Evolutionary conservation across 73 alveolate genomes (phyloP).

Genomic region (Tetrahymena elliotti): DNA sequence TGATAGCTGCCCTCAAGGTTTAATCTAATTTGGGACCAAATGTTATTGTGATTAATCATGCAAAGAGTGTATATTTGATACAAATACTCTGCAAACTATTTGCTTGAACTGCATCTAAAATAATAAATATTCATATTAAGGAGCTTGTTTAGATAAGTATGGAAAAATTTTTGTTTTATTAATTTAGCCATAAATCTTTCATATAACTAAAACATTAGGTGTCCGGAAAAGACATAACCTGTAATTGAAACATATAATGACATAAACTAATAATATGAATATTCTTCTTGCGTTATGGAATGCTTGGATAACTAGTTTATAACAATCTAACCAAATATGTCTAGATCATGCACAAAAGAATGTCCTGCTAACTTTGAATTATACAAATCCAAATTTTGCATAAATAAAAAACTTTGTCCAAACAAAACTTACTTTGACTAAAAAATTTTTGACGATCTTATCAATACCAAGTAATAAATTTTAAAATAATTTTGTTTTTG

Average conservation of each 20-base stretch:
- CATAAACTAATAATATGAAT: background rate
- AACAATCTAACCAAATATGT: background rate
- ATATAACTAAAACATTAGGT: background rate
- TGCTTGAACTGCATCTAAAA: background rate
- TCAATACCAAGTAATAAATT: background rate
- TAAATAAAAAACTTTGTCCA: background rate
- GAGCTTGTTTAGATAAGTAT: background rate
- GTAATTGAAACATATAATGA: background rate
- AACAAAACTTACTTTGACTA: background rate
- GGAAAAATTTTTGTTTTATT: background rate
- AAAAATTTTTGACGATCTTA: background rate
- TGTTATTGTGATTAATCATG: background rate
- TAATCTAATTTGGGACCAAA: background rate
- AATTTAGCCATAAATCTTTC: background rate
- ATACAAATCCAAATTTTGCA: background rate
- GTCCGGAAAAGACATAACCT: background rate
- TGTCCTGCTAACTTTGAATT: background rate
- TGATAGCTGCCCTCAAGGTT: background rate
- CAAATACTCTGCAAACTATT: background rate
- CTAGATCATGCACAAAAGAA: background rate
- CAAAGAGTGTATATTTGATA: background rate
- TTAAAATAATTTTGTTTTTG: no score
- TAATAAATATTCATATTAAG: background rate
- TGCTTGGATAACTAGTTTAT: background rate
- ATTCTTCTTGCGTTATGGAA: background rate